Percentiles rank a stretch among this genome's conserved stretches.
phyloP scores from a whole-genome alignment of 148 eudicot species.

The Amaranthus cruentus region DNA sequence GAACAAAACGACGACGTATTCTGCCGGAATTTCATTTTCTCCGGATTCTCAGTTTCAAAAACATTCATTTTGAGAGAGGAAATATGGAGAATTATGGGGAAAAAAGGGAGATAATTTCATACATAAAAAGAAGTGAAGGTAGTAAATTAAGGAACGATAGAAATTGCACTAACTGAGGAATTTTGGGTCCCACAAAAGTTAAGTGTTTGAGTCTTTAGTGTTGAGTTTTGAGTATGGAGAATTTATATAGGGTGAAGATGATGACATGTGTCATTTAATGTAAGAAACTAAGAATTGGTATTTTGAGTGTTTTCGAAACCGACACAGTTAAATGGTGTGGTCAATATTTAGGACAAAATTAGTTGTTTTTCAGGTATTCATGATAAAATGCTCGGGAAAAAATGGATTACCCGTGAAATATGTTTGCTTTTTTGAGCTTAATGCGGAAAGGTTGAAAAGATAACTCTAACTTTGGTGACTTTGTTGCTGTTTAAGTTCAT shows the following conservation, averaged over 20 bases:
- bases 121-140: background rate
- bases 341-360: background rate
- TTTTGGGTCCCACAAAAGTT: background rate
- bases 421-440: background rate
- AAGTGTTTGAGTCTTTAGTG: background rate
- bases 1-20: slow-evolving; percentile 33
- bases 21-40: slow-evolving; percentile 4
- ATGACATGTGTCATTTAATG: background rate
- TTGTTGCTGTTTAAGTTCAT: background rate
- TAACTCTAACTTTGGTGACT: background rate
- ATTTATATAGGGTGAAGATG: background rate
- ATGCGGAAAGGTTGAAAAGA: background rate
- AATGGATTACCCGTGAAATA: background rate
- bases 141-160: background rate
- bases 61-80: background rate
- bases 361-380: slow-evolving; percentile 10
- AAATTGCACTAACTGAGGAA: background rate
- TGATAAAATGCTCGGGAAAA: background rate
- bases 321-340: background rate
- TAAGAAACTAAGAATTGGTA: background rate
- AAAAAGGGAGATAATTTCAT: background rate
- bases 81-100: background rate
- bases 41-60: slow-evolving; percentile 10
- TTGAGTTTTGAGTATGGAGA: background rate
- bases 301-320: slow-evolving; percentile 7